phyloP scores from a whole-genome alignment of 129 eudicot genomes.

The Flaveria sonorensis region DNA sequence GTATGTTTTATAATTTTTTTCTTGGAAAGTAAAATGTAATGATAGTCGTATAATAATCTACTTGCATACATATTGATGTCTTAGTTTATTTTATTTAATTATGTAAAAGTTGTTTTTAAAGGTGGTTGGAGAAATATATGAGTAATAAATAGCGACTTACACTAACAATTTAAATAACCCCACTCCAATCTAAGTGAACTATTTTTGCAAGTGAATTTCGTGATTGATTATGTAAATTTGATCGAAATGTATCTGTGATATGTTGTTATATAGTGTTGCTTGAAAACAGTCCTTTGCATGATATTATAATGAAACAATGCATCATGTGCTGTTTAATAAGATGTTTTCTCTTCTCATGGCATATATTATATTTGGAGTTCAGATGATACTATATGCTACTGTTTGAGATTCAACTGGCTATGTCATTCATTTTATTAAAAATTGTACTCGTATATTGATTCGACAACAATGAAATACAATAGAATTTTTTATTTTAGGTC shows the following conservation, averaged over 20 bases:
- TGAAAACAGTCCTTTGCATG: not conserved
- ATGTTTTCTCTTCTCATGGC: not conserved
- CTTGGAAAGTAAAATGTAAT: too few species aligned
- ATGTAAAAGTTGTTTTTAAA: too few species aligned
- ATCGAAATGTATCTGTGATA: conserved; percentile 2
- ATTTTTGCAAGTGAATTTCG: not conserved
- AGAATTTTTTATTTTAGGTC: not conserved
- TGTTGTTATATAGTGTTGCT: not conserved
- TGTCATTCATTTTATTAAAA: not conserved
- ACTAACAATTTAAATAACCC: too few species aligned
- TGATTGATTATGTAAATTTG: conserved; percentile 27
- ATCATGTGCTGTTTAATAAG: not conserved
- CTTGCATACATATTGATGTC: too few species aligned
- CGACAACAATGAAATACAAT: not conserved
- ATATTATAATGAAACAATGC: not conserved
- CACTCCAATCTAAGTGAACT: too few species aligned
- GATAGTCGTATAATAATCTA: too few species aligned
- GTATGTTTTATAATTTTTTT: too few species aligned
- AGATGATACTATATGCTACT: conserved; percentile 6
- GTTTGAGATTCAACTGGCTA: not conserved
- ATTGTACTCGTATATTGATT: not conserved
- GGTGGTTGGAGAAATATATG: too few species aligned
- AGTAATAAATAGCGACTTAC: too few species aligned
- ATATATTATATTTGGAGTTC: not conserved
- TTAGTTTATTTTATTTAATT: too few species aligned